These are phyloP conservation scores for Brettanomyces sp. DNA, from an alignment of 805 yeast genomes.

Conservation along the genomic window DNA sequence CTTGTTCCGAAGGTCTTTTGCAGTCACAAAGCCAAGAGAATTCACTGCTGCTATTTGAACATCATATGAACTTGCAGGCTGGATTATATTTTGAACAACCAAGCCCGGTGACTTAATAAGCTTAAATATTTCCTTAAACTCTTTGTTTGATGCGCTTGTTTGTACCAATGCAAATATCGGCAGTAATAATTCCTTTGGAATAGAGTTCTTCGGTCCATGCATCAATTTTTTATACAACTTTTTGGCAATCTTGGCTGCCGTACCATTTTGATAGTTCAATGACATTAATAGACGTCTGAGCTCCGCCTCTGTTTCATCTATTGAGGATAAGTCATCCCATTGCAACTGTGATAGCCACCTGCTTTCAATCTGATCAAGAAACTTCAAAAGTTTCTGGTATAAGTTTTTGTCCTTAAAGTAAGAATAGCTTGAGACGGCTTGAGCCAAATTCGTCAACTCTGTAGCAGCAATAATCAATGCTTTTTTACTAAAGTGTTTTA, in stretches of 20 bases:
- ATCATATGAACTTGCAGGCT: conserved; percentile 18
- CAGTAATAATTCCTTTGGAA: conserved; percentile 45
- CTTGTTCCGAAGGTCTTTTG: conserved; percentile 38
- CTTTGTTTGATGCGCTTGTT: conserved; percentile 27
- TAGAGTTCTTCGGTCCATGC: conserved; percentile 41
- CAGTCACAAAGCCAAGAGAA: conserved; percentile 41
- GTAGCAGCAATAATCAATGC: conserved; percentile 30
- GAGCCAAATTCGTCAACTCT: conserved; percentile 24
- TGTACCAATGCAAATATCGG: conserved; percentile 27
- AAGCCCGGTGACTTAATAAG: conserved; percentile 42
- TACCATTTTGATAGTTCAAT: conserved; percentile 23
- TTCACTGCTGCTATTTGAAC: conserved; percentile 49
- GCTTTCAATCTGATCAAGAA: conserved; percentile 11
- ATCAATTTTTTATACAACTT: conserved; percentile 38
- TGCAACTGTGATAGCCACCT: conserved; percentile 22
- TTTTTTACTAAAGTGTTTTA: conserved; percentile 19
- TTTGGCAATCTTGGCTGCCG: conserved; percentile 26
- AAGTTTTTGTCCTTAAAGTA: conserved; percentile 12
- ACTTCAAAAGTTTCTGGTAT: conserved; percentile 5
- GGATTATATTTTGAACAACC: conserved; percentile 29
- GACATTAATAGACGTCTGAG: conserved; percentile 35
- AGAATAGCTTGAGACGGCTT: conserved; percentile 17
- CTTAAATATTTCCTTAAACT: conserved; percentile 51
- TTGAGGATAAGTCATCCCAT: conserved; percentile 27
- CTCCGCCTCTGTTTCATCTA: conserved; percentile 29